Conservation (phyloP, 176 grass and related monocot species). For the Ensete glaucum region DNA sequence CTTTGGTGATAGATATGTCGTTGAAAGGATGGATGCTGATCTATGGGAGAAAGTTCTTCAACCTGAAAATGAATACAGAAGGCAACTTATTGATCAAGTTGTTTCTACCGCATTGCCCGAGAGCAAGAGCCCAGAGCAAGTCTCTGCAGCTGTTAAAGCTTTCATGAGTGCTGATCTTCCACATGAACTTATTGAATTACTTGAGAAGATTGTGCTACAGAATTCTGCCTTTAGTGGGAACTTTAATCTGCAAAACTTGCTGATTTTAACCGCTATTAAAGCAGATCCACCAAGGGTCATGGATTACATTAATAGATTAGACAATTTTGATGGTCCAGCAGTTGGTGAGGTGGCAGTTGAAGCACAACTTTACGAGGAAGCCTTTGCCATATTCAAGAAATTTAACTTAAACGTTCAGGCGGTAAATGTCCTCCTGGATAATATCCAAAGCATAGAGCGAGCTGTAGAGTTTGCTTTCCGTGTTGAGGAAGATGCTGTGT, state of each 20-base stretch:
- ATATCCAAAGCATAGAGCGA: constrained; percentile 80
- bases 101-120: constrained; percentile 94
- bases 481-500: constrained; percentile 96
- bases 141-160: constrained; percentile 97
- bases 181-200: constrained; percentile 93
- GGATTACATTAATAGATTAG: constrained; percentile 95
- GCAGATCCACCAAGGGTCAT: constrained; percentile 92
- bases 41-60: constrained; percentile 95
- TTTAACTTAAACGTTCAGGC: constrained; percentile 96
- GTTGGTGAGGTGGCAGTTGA: constrained; percentile 95
- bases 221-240: constrained; percentile 98
- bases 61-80: constrained; percentile 98
- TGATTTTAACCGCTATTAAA: constrained; percentile 96
- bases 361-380: constrained; percentile 86
- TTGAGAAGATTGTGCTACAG: constrained; percentile 98
- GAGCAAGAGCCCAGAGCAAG: constrained; percentile 98
- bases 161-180: constrained; percentile 99
- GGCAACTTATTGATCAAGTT: constrained; percentile 97
- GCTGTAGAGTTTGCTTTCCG: constrained; percentile 93
- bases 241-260: constrained; percentile 90
- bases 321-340: constrained; percentile 98
- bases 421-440: constrained; percentile 89
- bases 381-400: constrained; percentile 98
- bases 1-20: constrained; percentile 63
- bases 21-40: constrained; percentile 97